Evolutionary conservation across 148 eudicot species (phyloP), one percentile per base, ranked within the genome.

Genomic region (Hydrangea macrophylla): DNA sequence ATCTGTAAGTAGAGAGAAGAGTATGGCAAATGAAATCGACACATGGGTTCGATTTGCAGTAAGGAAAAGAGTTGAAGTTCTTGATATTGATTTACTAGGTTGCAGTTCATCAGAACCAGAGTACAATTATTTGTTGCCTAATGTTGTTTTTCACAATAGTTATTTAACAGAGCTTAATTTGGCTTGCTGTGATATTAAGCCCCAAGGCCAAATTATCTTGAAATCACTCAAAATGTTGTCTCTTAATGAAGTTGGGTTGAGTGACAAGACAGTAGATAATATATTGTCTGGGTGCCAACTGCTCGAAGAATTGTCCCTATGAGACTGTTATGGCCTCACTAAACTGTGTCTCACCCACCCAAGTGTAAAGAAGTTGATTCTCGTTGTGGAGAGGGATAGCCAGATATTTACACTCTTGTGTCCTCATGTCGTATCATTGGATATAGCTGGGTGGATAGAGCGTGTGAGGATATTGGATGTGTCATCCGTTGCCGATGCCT

Each of bases 131-230:
- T 2, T 12, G 18, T 56, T 56, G 60, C 60, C 60, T 1, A 56
- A 27, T 56, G 60, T 56, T 56, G 60, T 27, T 26, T 56, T 56
- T 1, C 3, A 18, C 2, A 25, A 33, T 27, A 5, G 5, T 56
- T 25, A 27, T 56, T 56, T 56, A 33, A 56, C 60, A 25, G 60
- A 56, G 31, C 60, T 56, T 8, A 56, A 56, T 10, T 27, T 56
- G 60, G 31, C 11, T 25, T 15, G 10, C 31, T 56, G 60, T 56
- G 17, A 56, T 4, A 56, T 56, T 17, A 56, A 26, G 2, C 60
- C 60, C 25, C 31, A 13, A 18, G 60, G 6, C 1, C 2, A 56
- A 10, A 28, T 56, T 10, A 8, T 8, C 8, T 18, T 53, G 8
- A 53, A 53, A 20, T 53, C 56, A 8, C 22, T 53, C 13, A 53